phyloP scores from a whole-genome alignment of 805 yeast species.

The Ogataea philodendri region DNA sequence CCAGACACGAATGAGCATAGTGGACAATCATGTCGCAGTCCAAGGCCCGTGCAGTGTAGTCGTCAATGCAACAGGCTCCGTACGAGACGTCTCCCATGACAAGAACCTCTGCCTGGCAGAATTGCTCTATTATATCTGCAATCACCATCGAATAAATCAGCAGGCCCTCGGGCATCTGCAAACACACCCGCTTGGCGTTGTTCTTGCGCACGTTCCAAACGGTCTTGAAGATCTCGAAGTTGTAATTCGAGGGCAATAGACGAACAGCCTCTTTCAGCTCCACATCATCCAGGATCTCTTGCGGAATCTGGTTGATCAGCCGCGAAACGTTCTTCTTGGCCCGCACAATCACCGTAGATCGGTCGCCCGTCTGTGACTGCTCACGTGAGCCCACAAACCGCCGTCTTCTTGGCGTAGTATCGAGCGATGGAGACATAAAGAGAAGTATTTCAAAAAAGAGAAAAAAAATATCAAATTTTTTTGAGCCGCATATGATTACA shows the following conservation, averaged over 20 bases:
- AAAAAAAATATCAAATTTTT: slow-evolving; percentile 7
- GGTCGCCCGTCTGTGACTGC: slow-evolving; percentile 2
- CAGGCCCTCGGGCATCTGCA: slow-evolving; percentile 97
- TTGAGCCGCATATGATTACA: slow-evolving; percentile 61
- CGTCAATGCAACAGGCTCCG: slow-evolving; percentile 98
- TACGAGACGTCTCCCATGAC: slow-evolving; percentile 99
- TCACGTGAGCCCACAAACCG: slow-evolving; percentile 32
- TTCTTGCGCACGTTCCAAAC: slow-evolving; percentile 85
- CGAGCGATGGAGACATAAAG: slow-evolving; percentile 9
- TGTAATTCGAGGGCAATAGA: slow-evolving; percentile 84
- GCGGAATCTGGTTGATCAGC: slow-evolving; percentile 81
- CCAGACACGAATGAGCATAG: slow-evolving; percentile 96
- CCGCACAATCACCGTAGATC: slow-evolving; percentile 6
- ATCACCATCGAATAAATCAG: slow-evolving; percentile 83
- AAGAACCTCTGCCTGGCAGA: slow-evolving; percentile 79
- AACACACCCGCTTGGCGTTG: slow-evolving; percentile 77
- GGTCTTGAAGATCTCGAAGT: slow-evolving; percentile 93
- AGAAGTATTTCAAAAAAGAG: slow-evolving; percentile 4
- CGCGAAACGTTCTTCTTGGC: slow-evolving; percentile 8
- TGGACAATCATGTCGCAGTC: slow-evolving; percentile 95
- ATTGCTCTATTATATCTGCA: slow-evolving; percentile 90
- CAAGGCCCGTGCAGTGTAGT: slow-evolving; percentile 86
- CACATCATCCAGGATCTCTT: slow-evolving; percentile 72
- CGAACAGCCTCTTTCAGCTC: slow-evolving; percentile 83
- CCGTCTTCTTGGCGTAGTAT: slow-evolving; percentile 16